Evolutionary conservation across 352 stramenopile species (phyloP), one percentile per base, ranked within the genome.

Genomic region (Blastocystis sp.): DNA sequence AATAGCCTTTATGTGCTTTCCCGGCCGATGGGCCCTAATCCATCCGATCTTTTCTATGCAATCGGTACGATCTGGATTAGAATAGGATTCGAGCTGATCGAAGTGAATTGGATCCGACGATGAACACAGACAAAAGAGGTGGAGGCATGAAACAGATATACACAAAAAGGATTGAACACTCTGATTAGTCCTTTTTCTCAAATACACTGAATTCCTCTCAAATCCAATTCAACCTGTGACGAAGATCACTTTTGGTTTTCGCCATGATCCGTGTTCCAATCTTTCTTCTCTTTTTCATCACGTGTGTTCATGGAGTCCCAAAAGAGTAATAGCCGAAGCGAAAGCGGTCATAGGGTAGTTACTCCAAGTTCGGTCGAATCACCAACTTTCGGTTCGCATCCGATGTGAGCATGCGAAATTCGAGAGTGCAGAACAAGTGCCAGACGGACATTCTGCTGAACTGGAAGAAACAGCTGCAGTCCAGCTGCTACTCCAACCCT

Each of bases 381-480:
- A 63, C 69, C 18, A 49, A 16, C 1, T 81, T 81, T 48, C 69
- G 69, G 0, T 81, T 64, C 42, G 69, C n/a, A 16, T 63, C 24
- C 1, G 69, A 81, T 64, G 56, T 81, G 7, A 81, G 69, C 36
- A 40, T 21, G 24, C 46, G 51, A 27, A 81, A 81, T 8, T 51
- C 48, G 11, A 3, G 69, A 14, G 63, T 63, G 53, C 69, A 81
- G 24, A 32, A 63, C 18, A 81, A 81, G 38, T 81, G 69, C 36
- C 14, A 81, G 14, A 29, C 56, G 16, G 51, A 81, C 29, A 44
- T 81, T 4, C 40, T 81, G 18, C 36, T 81, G 46, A 81, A 65
- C 16, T 81, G 69, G 69, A 81, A 81, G 48, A 54, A 64, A 61
- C 40, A 81, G 29, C 48, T 61, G 9, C 69, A 81, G 44, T 81